phyloP scores from a whole-genome alignment of 805 yeast genomes.

The Candida jianshihensis region DNA sequence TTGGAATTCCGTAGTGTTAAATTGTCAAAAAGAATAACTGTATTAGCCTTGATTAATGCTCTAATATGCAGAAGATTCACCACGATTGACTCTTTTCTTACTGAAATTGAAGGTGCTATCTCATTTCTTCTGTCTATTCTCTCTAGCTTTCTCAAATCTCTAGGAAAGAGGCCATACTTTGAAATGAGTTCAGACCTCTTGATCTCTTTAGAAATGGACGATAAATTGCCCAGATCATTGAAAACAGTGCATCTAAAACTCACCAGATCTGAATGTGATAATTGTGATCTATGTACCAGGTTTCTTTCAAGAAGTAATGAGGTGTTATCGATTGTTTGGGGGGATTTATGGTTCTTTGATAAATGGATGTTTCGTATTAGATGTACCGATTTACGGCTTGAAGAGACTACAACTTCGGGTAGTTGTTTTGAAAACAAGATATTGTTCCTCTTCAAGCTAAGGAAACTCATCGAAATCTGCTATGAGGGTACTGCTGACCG shows the following conservation, averaged over 20 bases:
- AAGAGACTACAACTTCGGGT: no score
- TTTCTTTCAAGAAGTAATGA: slow-evolving; percentile 31
- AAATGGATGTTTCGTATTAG: background rate
- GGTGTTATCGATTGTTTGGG: slow-evolving; percentile 13
- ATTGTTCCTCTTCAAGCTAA: no score
- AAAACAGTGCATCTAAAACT: slow-evolving; percentile 75
- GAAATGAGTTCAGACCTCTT: slow-evolving; percentile 67
- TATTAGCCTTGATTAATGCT: slow-evolving; percentile 66
- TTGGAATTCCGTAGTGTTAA: slow-evolving; percentile 52
- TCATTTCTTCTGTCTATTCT: slow-evolving; percentile 49
- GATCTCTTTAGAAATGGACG: slow-evolving; percentile 63
- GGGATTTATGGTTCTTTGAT: background rate
- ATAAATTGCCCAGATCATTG: slow-evolving; percentile 60
- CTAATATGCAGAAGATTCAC: slow-evolving; percentile 73
- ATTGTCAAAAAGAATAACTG: slow-evolving; percentile 72
- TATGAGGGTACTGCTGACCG: no score
- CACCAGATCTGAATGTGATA: slow-evolving; percentile 26
- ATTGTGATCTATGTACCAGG: slow-evolving; percentile 29
- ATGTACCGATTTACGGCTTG: no score
- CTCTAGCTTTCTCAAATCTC: slow-evolving; percentile 88
- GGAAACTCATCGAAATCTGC: no score
- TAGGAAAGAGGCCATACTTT: slow-evolving; percentile 73
- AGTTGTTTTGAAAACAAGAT: no score
- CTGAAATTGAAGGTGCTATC: slow-evolving; percentile 78
- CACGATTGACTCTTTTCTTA: slow-evolving; percentile 61